Base-by-base conservation (phyloP, 176 grass and related monocot species). In the Cenchrus purpureus region DNA sequence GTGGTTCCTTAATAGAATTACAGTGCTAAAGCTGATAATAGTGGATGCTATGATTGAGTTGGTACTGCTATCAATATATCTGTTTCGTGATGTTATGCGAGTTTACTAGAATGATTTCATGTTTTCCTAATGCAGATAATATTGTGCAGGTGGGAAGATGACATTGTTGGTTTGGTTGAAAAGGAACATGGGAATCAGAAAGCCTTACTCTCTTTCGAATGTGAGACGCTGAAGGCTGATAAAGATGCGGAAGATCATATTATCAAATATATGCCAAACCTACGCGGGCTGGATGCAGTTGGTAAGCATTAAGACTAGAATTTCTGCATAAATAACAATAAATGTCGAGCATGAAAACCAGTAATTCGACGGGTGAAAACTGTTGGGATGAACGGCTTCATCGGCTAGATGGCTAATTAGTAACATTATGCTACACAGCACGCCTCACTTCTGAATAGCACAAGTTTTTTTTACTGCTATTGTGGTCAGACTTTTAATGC, bases 211-310 rank as follows among this genome's bases (percentile, higher is more conserved):
- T 92, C 91, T 67, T 98, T 98, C 0, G 86, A 92, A 71, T 98
- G 96, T 42, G 93, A 95, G 78, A 95, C 89, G 14, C 71, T 94
- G 60, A 98, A 98, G 78, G 89, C 91, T 54, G 96, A 98, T 34
- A 87, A 89, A 90, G 96, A 90, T 12, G 93, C 91, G 0, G 96
- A 95, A 70, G 91, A 98, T 44, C 91, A 98, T 70, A 82, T 98
- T 70, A 84, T 42, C 82, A 94, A 80, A 62, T 95, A 91, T 58
- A 98, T 98, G 96, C 86, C 96, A 54, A 98, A 92, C 68, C 89
- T 95, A 69, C 65, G 74, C 59, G 93, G 93, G 57, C 50, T 86
- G 68, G 89, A 95, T 82, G 93, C 88, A 73, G 90, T 98, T 78
- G 93, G 96, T 98, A 95, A 79, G 96, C 53, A 81, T 83, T 32